These are phyloP conservation scores for Globisporangium carolinianum DNA, from an alignment of 352 stramenopile genomes.

Conservation along the genomic window DNA sequence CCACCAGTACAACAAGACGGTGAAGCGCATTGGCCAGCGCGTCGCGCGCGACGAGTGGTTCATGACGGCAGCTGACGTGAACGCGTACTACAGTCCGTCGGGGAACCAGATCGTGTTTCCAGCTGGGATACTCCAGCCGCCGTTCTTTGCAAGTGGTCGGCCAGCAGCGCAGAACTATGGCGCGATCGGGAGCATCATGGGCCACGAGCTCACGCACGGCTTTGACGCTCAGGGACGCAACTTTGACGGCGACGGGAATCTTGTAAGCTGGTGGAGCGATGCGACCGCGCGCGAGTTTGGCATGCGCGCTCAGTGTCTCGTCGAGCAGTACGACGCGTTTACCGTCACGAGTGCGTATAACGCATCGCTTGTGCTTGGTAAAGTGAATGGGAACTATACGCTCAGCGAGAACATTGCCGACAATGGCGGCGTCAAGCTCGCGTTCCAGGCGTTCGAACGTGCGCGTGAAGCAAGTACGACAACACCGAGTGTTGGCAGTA, in stretches of 20 bases:
- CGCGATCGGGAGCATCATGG: slow-evolving; percentile 90
- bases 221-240: slow-evolving; percentile 92
- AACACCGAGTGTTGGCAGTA: background rate
- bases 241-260: slow-evolving; percentile 84
- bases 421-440: slow-evolving; percentile 71
- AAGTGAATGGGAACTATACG: slow-evolving; percentile 77
- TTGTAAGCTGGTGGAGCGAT: slow-evolving; percentile 91
- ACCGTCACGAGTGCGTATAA: slow-evolving; percentile 32
- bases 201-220: slow-evolving; percentile 94
- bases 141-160: slow-evolving; percentile 84
- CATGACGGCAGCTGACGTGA: slow-evolving; percentile 92
- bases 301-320: slow-evolving; percentile 46
- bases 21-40: slow-evolving; percentile 25
- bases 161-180: slow-evolving; percentile 92
- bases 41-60: slow-evolving; percentile 75
- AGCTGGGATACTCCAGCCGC: slow-evolving; percentile 92
- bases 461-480: slow-evolving; percentile 8
- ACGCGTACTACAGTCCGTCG: slow-evolving; percentile 80
- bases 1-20: slow-evolving; percentile 35
- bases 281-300: slow-evolving; percentile 75
- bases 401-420: slow-evolving; percentile 82
- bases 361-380: slow-evolving; percentile 33
- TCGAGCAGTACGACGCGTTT: slow-evolving; percentile 56
- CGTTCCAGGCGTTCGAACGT: slow-evolving; percentile 53
- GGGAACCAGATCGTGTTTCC: slow-evolving; percentile 94